Conservation (phyloP, 805 yeast species). For the Lipomyces lipofer region DNA sequence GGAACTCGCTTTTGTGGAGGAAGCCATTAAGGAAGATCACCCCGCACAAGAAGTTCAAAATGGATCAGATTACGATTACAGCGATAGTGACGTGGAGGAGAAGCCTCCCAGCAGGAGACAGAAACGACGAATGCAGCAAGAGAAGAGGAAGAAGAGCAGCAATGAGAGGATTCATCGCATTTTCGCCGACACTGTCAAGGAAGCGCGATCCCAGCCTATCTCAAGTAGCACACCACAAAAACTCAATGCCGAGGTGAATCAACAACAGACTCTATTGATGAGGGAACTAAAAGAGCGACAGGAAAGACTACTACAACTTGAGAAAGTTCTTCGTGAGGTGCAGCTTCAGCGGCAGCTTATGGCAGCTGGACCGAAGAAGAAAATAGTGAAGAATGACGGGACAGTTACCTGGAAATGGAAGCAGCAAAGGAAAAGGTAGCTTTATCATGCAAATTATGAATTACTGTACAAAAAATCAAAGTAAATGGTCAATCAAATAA, state of each 20-base stretch:
- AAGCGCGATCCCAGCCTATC: constrained; percentile 49
- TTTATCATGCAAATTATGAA: background rate
- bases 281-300: constrained; percentile 34
- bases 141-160: background rate
- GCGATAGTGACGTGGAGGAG: constrained; percentile 42
- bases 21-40: background rate
- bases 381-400: constrained; percentile 66
- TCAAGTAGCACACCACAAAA: background rate
- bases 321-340: constrained; percentile 68
- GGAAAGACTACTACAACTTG: constrained; percentile 48
- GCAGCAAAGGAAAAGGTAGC: constrained; percentile 47
- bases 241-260: constrained; percentile 32
- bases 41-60: constrained; percentile 1
- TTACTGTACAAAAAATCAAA: background rate
- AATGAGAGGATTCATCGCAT: constrained; percentile 63
- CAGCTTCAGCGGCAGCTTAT: constrained; percentile 79
- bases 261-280: constrained; percentile 17
- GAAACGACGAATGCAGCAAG: background rate
- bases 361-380: constrained; percentile 87
- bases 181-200: constrained; percentile 67
- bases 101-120: constrained; percentile 49
- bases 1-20: constrained; percentile 35
- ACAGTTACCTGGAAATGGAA: constrained; percentile 80
- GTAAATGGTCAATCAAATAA: background rate
- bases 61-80: constrained; percentile 43